These are phyloP conservation scores for Trametes pubescens DNA, from an alignment of 1,284 basidiomycete genomes.

Conservation along the genomic window DNA sequence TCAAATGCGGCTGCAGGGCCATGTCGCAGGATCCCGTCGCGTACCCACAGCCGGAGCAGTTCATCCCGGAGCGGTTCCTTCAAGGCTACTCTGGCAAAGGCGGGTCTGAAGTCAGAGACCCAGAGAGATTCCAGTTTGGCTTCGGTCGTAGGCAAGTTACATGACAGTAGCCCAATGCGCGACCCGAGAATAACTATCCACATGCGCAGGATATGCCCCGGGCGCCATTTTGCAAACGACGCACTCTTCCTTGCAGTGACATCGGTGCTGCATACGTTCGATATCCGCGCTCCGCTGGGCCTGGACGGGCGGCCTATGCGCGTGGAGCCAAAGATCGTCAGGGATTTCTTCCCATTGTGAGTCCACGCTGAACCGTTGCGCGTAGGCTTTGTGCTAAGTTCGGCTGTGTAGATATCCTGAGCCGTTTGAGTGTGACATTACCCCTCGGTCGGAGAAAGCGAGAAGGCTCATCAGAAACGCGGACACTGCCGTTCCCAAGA, in stretches of 20 bases:
- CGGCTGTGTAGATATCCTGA: too few species aligned
- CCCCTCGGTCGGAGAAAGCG: too few species aligned
- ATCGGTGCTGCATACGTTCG: constrained; percentile 27
- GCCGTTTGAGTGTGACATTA: too few species aligned
- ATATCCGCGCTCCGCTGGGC: constrained; percentile 15
- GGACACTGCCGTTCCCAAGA: too few species aligned
- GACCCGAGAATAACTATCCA: neutral
- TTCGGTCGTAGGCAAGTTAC: constrained; percentile 33
- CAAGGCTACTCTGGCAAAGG: constrained; percentile 21
- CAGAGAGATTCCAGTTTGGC: constrained; percentile 28
- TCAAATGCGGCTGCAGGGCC: constrained; percentile 12
- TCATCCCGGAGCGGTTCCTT: constrained; percentile 34
- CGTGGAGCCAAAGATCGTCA: neutral
- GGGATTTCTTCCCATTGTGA: constrained; percentile 17
- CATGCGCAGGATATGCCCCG: constrained; percentile 34
- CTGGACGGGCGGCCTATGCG: constrained; percentile 6
- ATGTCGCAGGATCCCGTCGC: constrained; percentile 28
- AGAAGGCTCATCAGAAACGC: too few species aligned
- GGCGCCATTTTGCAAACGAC: constrained; percentile 32
- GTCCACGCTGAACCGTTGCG: neutral
- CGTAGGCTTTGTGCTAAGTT: too few species aligned
- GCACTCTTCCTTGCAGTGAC: constrained; percentile 28
- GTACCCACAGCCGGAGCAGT: constrained; percentile 31
- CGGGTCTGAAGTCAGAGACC: constrained; percentile 24
- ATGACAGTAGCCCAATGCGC: neutral